These are phyloP conservation scores for Phalaenopsis hybrid DNA, from an alignment of 116 monocot species.

Conservation along the genomic window DNA sequence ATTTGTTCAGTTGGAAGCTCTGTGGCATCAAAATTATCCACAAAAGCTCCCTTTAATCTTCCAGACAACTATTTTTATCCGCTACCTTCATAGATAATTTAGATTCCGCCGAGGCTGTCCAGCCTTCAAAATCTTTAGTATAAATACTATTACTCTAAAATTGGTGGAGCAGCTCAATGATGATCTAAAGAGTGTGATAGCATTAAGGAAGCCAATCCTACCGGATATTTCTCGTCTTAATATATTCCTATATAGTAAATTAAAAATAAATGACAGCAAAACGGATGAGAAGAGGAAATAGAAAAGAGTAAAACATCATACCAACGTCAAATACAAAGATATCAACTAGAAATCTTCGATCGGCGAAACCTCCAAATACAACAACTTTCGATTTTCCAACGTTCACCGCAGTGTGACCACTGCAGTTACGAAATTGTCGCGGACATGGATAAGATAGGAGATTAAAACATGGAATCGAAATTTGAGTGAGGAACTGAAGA, in stretches of 20 bases:
- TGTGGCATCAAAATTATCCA: neutral
- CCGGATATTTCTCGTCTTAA: neutral
- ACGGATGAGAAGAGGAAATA: neutral
- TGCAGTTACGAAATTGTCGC: constrained; percentile 17
- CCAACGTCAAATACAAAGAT: constrained; percentile 71
- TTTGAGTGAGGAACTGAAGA: neutral
- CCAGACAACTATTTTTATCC: too few relatives aligned
- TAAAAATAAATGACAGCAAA: neutral
- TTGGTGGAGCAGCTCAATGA: neutral
- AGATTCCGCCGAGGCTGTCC: neutral
- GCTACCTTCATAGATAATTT: too few relatives aligned
- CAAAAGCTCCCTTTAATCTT: neutral
- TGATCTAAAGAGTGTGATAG: neutral
- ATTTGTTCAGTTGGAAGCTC: neutral
- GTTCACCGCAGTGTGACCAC: constrained; percentile 81
- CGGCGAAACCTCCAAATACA: constrained; percentile 79
- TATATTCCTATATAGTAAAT: neutral
- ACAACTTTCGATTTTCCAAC: constrained; percentile 85
- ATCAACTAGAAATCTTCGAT: constrained; percentile 65
- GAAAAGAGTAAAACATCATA: constrained; percentile 10
- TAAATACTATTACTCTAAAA: neutral
- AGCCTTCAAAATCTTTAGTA: neutral
- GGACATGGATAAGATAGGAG: neutral
- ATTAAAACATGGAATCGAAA: neutral
- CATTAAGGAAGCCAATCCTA: neutral